Base-by-base conservation (phyloP, 2,329 filamentous ascomycete species). In the Plenodomus tracheiphilus region DNA sequence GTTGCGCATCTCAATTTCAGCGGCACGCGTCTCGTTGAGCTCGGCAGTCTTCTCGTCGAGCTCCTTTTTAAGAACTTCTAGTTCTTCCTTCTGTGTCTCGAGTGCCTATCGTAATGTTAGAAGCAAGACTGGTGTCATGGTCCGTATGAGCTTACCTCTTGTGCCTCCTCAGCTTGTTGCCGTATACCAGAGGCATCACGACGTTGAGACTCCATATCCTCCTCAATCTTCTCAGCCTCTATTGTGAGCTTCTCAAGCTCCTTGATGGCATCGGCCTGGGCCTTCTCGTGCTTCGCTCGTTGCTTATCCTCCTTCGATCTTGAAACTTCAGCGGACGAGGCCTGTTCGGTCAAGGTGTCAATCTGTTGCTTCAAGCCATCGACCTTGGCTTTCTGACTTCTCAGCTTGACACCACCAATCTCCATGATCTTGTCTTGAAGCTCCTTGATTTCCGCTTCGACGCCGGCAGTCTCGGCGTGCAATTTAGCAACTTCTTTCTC, bases 351-450 rank as follows among this genome's bases (percentile, higher is more conserved):
- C 51, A 95, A 81, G 11, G 86, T 84, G 40, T 87, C 79, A 47
- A 97, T 91, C 68, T 96, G 87, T 63, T 91, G 88, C 70, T 95
- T 96, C 56, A 72, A 78, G 6, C 86, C 83, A 68, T 97, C 93
- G 28, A 99, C 91, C 77, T 89, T 95, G 53, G 90, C 86, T 62
- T 94, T 92, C 70, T 99, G 93, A 16, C 87, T 84, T 46, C 94
- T 87, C 16, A 99, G 84, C 74, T 90, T 91, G 65, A 97, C 91
- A 74, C 94, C 94, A 66, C 94, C 94, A 55, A 96, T 87, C 73
- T 97, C 88, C 94, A 99, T 97, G 66, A 99, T 99, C 79, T 92
- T 96, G 80, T 94, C 87, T 69, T 99, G 93, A 1, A 99, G 79
- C 17, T 81, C 81, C 74, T 96, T 93, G 74, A 99, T 97, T 72